Conservation (phyloP, 2,329 filamentous ascomycete genomes). For the Calonectria hawksworthii region DNA sequence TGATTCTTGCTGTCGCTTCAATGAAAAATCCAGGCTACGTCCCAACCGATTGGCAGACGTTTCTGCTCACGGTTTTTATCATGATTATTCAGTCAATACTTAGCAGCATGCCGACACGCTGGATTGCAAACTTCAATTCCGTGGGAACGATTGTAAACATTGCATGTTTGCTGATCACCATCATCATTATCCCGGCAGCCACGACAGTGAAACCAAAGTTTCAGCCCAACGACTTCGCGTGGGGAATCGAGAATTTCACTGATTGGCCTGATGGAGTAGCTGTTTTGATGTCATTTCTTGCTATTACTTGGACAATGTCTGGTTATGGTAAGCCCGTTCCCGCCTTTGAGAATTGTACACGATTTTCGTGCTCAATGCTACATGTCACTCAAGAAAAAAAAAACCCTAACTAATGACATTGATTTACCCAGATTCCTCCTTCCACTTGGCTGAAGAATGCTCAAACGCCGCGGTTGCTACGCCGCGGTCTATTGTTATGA, state of each 20-base stretch:
- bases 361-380: neutral
- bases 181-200: conserved; percentile 27
- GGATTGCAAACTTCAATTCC: conserved; percentile 31
- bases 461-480: conserved; percentile 30
- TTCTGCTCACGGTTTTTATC: conserved; percentile 24
- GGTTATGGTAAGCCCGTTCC: conserved; percentile 18
- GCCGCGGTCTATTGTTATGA: conserved; percentile 29
- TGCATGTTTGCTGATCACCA: conserved; percentile 26
- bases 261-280: conserved; percentile 30
- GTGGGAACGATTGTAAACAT: conserved; percentile 25
- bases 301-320: conserved; percentile 31
- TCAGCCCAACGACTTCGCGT: conserved; percentile 16
- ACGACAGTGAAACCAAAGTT: conserved; percentile 17
- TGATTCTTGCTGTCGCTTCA: conserved; percentile 26
- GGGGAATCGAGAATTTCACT: conserved; percentile 25
- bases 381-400: too few relatives aligned
- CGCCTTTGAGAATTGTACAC: neutral
- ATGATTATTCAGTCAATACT: conserved; percentile 23
- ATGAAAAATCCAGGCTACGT: conserved; percentile 28
- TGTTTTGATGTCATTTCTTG: conserved; percentile 29
- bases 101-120: conserved; percentile 28
- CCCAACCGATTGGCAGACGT: conserved; percentile 29
- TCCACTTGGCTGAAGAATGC: conserved; percentile 28
- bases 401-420: neutral
- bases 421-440: conserved; percentile 17